A percentile compares a stretch with the other conserved stretches of the same genome.
Evolutionary conservation across 148 eudicot species (phyloP).

Genomic region (Nepenthes mirabilis): DNA sequence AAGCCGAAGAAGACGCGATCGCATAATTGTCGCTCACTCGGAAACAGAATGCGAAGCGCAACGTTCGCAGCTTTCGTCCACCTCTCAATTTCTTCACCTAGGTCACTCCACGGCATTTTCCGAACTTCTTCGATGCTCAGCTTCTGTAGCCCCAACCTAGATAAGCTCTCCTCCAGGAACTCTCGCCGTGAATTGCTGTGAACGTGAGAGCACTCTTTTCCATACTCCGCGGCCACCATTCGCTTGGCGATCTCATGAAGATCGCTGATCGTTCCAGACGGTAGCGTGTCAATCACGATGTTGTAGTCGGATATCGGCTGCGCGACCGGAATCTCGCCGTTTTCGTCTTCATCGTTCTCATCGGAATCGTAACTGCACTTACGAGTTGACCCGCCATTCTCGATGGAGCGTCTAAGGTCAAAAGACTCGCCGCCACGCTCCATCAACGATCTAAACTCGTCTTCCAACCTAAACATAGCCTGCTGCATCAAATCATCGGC

Average conservation of each 20-base stretch:
- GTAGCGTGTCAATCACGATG: slow-evolving; percentile 64
- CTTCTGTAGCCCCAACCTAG: slow-evolving; percentile 67
- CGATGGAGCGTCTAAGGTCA: slow-evolving; percentile 17
- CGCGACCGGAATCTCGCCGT: slow-evolving; percentile 59
- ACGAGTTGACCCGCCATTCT: slow-evolving; percentile 11
- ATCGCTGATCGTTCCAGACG: slow-evolving; percentile 51
- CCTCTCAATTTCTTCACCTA: slow-evolving; percentile 72
- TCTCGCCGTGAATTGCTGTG: slow-evolving; percentile 59
- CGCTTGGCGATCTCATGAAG: slow-evolving; percentile 66
- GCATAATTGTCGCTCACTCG: slow-evolving; percentile 76
- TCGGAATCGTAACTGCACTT: slow-evolving; percentile 8
- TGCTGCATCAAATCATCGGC: slow-evolving; percentile 72
- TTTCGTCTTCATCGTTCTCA: slow-evolving; percentile 20
- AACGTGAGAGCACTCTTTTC: slow-evolving; percentile 64
- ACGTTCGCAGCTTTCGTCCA: slow-evolving; percentile 67
- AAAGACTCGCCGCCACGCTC: slow-evolving; percentile 38
- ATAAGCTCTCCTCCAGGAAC: slow-evolving; percentile 73
- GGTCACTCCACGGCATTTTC: slow-evolving; percentile 61
- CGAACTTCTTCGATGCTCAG: slow-evolving; percentile 68
- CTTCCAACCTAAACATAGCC: slow-evolving; percentile 49
- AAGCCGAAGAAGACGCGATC: slow-evolving; percentile 68
- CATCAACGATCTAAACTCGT: slow-evolving; percentile 59
- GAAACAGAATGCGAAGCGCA: slow-evolving; percentile 62
- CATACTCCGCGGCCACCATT: slow-evolving; percentile 64
- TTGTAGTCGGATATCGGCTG: slow-evolving; percentile 51